Evolutionary conservation across 2,329 filamentous ascomycete species (phyloP).

Genomic region (Ophiocordyceps camponoti-rufipedis): DNA sequence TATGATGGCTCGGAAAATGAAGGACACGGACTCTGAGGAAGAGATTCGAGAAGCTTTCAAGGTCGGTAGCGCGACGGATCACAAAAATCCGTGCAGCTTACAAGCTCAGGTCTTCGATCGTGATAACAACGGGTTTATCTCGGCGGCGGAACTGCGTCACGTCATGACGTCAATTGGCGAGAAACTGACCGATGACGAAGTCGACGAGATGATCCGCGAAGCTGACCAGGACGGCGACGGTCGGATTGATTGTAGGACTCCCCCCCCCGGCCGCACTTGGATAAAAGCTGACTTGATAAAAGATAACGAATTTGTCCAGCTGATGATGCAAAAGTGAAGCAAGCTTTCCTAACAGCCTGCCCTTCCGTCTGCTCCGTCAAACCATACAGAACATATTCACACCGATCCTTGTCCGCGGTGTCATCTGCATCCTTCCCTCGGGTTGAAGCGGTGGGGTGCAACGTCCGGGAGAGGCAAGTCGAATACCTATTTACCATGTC

Average conservation of each 20-base stretch:
- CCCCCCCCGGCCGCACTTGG: neutral
- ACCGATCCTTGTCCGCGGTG: neutral
- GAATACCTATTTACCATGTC: neutral
- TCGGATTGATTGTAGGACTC: conserved; percentile 61
- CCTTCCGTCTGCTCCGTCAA: neutral
- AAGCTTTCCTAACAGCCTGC: neutral
- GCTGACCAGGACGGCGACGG: conserved; percentile 81
- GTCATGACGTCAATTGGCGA: conserved; percentile 88
- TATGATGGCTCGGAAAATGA: conserved; percentile 93
- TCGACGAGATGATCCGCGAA: conserved; percentile 86
- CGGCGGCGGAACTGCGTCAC: conserved; percentile 70
- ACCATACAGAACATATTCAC: neutral
- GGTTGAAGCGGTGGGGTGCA: neutral
- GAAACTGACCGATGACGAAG: conserved; percentile 80
- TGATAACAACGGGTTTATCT: conserved; percentile 86
- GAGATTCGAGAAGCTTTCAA: conserved; percentile 84
- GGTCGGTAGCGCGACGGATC: conserved; percentile 21
- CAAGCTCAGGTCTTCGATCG: conserved; percentile 52
- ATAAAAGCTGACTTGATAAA: conserved; percentile 5
- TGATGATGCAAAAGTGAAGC: conserved; percentile 86
- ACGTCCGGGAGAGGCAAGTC: neutral
- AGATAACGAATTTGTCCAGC: conserved; percentile 89
- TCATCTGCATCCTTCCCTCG: neutral
- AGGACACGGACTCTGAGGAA: conserved; percentile 81
- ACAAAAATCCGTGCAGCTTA: neutral